These are phyloP conservation scores for Coemansia sp. DNA, from an alignment of 192 early-diverging fungal genomes.

Conservation along the genomic window DNA sequence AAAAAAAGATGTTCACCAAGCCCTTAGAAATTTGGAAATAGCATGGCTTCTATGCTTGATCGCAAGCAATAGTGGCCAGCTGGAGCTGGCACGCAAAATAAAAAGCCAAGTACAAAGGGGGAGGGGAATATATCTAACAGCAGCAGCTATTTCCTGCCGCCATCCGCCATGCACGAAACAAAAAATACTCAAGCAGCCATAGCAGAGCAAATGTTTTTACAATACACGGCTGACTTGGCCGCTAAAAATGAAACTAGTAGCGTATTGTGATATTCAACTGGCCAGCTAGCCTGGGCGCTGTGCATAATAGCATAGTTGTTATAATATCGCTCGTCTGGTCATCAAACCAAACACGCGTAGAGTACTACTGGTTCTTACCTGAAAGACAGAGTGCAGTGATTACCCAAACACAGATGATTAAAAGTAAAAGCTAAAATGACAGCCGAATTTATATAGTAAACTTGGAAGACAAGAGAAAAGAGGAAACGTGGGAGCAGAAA, in stretches of 20 bases:
- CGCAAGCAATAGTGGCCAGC: background rate
- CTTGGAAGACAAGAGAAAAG: constrained; percentile 1
- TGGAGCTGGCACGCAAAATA: no score
- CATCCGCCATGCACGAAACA: no score
- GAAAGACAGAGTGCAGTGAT: background rate
- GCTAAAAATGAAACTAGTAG: no score
- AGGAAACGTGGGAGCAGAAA: background rate
- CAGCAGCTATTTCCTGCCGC: no score
- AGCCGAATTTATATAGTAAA: constrained; percentile 4
- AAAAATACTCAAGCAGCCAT: no score
- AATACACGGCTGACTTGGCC: no score
- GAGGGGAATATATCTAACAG: background rate
- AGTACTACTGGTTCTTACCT: constrained; percentile 1
- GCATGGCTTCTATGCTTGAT: background rate
- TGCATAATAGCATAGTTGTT: background rate
- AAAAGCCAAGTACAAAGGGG: background rate
- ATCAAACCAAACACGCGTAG: background rate
- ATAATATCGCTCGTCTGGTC: background rate
- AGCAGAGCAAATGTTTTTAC: no score
- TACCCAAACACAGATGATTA: constrained; percentile 1
- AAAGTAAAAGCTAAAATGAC: constrained; percentile 6
- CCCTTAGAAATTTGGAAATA: background rate
- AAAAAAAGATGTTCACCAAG: background rate
- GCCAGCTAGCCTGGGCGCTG: background rate
- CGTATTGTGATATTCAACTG: no score